These are phyloP conservation scores for Acer campestre DNA, from an alignment of 345 rosid genomes.

Conservation along the genomic window DNA sequence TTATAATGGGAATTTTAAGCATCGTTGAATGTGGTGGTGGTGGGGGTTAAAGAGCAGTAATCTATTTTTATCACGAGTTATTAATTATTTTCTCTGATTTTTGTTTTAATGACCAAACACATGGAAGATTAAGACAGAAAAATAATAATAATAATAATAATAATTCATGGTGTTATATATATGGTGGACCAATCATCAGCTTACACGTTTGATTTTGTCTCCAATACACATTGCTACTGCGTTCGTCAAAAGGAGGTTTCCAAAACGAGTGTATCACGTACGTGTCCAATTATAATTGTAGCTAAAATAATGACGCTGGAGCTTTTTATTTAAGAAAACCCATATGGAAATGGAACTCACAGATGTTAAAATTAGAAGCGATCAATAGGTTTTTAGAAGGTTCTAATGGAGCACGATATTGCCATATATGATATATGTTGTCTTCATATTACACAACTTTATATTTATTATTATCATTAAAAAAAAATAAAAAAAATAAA, in stretches of 20 bases:
- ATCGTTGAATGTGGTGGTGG: slow-evolving; percentile 4
- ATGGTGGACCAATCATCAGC: neutral
- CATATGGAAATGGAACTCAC: neutral
- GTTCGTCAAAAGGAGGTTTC: neutral
- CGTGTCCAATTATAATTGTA: neutral
- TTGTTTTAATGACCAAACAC: neutral
- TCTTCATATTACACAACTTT: neutral
- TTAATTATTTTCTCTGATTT: neutral
- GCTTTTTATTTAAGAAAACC: neutral
- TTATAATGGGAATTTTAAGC: neutral
- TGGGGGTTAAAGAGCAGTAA: neutral
- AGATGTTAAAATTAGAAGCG: neutral
- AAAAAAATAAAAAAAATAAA: no score
- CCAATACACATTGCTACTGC: neutral
- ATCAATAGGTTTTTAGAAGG: neutral
- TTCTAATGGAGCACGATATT: slow-evolving; percentile 6
- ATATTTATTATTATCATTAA: no score
- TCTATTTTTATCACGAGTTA: neutral
- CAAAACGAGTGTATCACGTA: slow-evolving; percentile 1
- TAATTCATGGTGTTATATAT: neutral
- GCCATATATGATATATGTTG: neutral
- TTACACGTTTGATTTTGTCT: neutral
- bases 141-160: neutral
- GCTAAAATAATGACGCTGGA: neutral
- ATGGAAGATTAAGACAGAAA: neutral